phyloP scores from a whole-genome alignment of 2,329 filamentous ascomycete species.

The Paraconiothyrium brasiliense region DNA sequence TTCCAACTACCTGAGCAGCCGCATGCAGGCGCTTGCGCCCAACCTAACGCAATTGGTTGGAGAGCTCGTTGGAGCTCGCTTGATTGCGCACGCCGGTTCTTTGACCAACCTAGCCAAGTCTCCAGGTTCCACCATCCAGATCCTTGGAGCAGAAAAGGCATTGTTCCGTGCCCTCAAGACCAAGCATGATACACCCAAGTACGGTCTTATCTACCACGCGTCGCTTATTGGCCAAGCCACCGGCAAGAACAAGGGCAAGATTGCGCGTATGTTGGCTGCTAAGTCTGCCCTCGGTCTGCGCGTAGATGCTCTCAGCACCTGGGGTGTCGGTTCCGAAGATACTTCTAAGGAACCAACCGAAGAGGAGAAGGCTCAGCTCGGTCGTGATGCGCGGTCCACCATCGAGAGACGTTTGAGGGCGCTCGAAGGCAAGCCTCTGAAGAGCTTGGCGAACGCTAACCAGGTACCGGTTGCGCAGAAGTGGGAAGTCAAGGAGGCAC shows the following conservation, averaged over 20 bases:
- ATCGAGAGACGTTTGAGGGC: slow-evolving; percentile 79
- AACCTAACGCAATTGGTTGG: slow-evolving; percentile 94
- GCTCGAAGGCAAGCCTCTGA: slow-evolving; percentile 89
- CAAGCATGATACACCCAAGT: slow-evolving; percentile 98
- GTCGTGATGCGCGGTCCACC: slow-evolving; percentile 74
- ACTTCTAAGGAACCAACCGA: slow-evolving; percentile 71
- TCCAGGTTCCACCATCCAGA: slow-evolving; percentile 95
- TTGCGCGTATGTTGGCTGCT: slow-evolving; percentile 92
- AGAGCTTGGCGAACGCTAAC: slow-evolving; percentile 74
- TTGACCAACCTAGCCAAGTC: slow-evolving; percentile 95
- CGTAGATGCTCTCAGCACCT: slow-evolving; percentile 87
- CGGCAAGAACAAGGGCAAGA: slow-evolving; percentile 99
- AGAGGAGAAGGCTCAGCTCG: slow-evolving; percentile 85
- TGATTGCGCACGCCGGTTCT: slow-evolving; percentile 94
- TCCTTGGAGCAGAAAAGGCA: slow-evolving; percentile 97
- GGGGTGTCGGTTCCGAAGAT: slow-evolving; percentile 68
- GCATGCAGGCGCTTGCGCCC: slow-evolving; percentile 96
- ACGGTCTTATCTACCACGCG: slow-evolving; percentile 80
- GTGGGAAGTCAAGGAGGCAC: slow-evolving; percentile 89
- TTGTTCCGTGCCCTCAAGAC: slow-evolving; percentile 98
- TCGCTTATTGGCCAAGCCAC: slow-evolving; percentile 91
- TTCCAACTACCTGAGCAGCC: slow-evolving; percentile 85
- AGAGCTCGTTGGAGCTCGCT: slow-evolving; percentile 89
- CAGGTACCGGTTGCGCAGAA: slow-evolving; percentile 62
- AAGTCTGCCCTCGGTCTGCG: slow-evolving; percentile 94